phyloP scores from a whole-genome alignment of 495 filamentous ascomycete genomes.

The Aspergillus hancockii region DNA sequence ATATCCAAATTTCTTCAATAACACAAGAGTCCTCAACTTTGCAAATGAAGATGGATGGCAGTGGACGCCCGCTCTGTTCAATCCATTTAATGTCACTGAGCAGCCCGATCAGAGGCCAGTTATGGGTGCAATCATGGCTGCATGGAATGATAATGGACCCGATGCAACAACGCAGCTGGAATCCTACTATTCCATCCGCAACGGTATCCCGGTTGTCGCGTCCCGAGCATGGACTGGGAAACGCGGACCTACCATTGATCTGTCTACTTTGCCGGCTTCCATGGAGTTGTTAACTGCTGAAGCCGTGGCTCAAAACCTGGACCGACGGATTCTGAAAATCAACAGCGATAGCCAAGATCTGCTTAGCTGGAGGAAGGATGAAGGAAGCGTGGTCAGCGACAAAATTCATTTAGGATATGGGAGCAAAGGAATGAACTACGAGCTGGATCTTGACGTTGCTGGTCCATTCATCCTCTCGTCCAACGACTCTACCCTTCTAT shows the following conservation, averaged over 20 bases:
- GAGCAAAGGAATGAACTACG: constrained; percentile 57
- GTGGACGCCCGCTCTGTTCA: constrained; percentile 52
- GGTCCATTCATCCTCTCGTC: constrained; percentile 47
- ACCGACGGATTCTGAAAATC: constrained; percentile 31
- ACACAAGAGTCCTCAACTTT: constrained; percentile 48
- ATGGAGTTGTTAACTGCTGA: constrained; percentile 38
- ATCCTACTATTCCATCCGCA: constrained; percentile 52
- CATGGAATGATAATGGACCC: constrained; percentile 59
- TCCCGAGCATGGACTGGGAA: constrained; percentile 47
- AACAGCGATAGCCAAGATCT: neutral
- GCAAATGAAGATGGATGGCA: constrained; percentile 44
- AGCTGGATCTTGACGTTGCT: constrained; percentile 34
- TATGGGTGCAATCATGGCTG: constrained; percentile 53
- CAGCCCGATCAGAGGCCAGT: constrained; percentile 33
- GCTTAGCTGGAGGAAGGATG: constrained; percentile 8
- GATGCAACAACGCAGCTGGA: constrained; percentile 58
- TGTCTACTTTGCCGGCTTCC: constrained; percentile 24
- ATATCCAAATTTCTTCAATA: constrained; percentile 56
- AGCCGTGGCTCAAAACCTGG: constrained; percentile 52
- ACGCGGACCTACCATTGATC: constrained; percentile 35
- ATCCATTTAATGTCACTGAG: constrained; percentile 44
- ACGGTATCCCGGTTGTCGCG: constrained; percentile 51
- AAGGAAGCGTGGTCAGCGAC: neutral
- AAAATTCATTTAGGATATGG: constrained; percentile 32
- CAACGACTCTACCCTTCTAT: constrained; percentile 32